Base-by-base conservation (phyloP, 345 rosid species). In the Hibiscus tridactylites region DNA sequence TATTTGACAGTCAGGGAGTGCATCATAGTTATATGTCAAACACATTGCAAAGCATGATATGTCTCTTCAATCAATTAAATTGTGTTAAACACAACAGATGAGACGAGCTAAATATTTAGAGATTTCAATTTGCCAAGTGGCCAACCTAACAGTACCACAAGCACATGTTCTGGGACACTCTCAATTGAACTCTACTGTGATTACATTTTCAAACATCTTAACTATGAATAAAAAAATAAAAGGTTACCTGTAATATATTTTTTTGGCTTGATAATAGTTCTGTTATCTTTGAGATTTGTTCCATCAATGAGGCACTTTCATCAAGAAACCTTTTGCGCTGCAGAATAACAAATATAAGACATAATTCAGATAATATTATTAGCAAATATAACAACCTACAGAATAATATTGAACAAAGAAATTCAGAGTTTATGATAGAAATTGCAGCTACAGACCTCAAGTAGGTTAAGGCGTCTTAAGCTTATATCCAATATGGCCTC, bases 401-500 rank as follows among this genome's bases (percentile, higher is more conserved):
- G 61, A 76, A 68, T 39, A 19, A 12, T 52, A 35, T 21, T 4
- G 61, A 42, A 57, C n/a, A 79, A 75, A 80, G n/a, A 71, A 54
- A 79, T 65, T 64, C 68, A 35, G 65, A 39, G 16, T 17, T 26
- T 6, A 60, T 15, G 5, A 39, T 42, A 17, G 44, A 9, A 5
- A 24, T 60, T 49, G 64, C 31, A 13, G 53, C 57, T 50, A 68
- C 63, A 68, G 69, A 91, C 97, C 98, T 94, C 98, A 68, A 91
- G 96, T 78, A 81, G 84, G 77, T 83, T 86, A 66, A 94, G 86
- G 70, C 97, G 80, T 84, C 96, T 78, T 64, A 94, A 83, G 78
- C 81, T 90, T 62, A 94, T 94, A 80, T 88, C 97, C 77, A 94
- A 77, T 74, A 94, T 79, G 65, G 96, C 96, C 9, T 94, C 95